A percentile compares a stretch with the other conserved stretches of the same genome.
Conservation (phyloP, 2,329 filamentous ascomycete genomes). For the Cercospora sp. region DNA sequence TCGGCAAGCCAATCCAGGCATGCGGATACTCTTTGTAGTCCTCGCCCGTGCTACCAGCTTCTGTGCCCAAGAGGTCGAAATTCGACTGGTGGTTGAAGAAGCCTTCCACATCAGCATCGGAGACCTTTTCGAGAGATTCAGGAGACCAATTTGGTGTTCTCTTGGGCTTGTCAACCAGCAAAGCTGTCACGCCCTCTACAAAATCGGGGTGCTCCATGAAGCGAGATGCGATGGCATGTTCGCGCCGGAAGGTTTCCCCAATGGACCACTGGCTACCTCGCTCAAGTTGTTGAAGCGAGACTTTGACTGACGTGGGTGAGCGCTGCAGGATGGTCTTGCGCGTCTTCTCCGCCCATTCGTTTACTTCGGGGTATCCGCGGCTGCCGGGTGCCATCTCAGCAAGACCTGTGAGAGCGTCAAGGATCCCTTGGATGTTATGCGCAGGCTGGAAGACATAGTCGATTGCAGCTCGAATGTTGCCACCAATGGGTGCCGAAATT, state of each 20-base stretch:
- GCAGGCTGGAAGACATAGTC: conserved; percentile 61
- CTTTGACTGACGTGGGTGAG: conserved; percentile 83
- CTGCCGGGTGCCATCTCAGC: conserved; percentile 44
- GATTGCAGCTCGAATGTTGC: conserved; percentile 73
- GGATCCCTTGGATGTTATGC: conserved; percentile 66
- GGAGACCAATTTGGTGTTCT: conserved; percentile 74
- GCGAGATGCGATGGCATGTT: conserved; percentile 77
- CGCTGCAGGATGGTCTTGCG: conserved; percentile 71
- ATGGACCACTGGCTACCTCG: conserved; percentile 77
- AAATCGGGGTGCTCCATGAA: conserved; percentile 96
- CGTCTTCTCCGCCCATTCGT: conserved; percentile 77
- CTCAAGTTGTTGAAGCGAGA: conserved; percentile 80
- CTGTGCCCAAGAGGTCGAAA: conserved; percentile 58
- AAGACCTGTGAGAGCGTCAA: conserved; percentile 61
- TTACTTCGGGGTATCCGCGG: conserved; percentile 48
- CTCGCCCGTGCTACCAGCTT: conserved; percentile 40
- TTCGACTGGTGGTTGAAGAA: conserved; percentile 56
- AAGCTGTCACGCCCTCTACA: conserved; percentile 81
- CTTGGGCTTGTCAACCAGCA: conserved; percentile 70
- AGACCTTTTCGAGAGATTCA: conserved; percentile 67
- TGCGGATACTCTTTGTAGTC: conserved; percentile 76
- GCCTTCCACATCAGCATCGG: conserved; percentile 57
- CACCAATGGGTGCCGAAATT: conserved; percentile 47
- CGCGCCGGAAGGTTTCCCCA: conserved; percentile 77
- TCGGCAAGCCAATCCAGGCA: conserved; percentile 68